Evolutionary conservation across 192 early-diverging fungal species (phyloP), one percentile per base, ranked within the genome.

Genomic region (Dimargaris cristalligena): DNA sequence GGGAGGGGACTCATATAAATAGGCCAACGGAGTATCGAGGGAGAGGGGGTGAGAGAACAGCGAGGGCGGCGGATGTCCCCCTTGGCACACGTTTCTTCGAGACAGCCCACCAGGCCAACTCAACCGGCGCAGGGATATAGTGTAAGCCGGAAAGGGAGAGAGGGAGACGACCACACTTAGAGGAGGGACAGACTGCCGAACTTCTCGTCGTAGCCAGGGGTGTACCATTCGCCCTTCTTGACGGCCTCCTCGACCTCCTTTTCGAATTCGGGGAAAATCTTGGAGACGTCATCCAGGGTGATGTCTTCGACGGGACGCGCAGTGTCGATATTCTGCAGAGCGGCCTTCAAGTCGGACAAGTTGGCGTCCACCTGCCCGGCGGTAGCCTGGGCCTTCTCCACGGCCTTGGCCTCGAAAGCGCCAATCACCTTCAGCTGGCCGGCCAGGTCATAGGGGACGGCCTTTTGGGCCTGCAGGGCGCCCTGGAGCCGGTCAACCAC

Each of bases 141-240:
- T n/a, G n/a, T n/a, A n/a, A n/a, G n/a, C n/a, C n/a, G n/a, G n/a
- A n/a, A n/a, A n/a, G n/a, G n/a, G n/a, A n/a, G n/a, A n/a, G n/a
- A n/a, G n/a, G n/a, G n/a, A n/a, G n/a, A n/a, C n/a, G n/a, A n/a
- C n/a, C n/a, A n/a, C n/a, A n/a, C 38, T 81, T 83, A 86, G 65
- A 85, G 74, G 65, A 82, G 74, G 38, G 77, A 71, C 58, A 83
- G 75, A 62, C 79, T 81, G 52, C 86, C 83, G 69, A 89, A 95
- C 80, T 84, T 90, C 73, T 93, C 90, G 77, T 93, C 89, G 81
- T 98, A 98, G 56, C 89, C 92, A 49, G 91, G 89, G 52, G 93
- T 83, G 35, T 71, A 79, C 86, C 86, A 98, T 66, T 92, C 80
- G 67, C 89, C 86, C 78, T 91, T 82, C 77, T 89, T 83, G 64